Evolutionary conservation across 176 grass and related monocot species (phyloP), one percentile per base, ranked within the genome.

Genomic region (Juncus effusus): DNA sequence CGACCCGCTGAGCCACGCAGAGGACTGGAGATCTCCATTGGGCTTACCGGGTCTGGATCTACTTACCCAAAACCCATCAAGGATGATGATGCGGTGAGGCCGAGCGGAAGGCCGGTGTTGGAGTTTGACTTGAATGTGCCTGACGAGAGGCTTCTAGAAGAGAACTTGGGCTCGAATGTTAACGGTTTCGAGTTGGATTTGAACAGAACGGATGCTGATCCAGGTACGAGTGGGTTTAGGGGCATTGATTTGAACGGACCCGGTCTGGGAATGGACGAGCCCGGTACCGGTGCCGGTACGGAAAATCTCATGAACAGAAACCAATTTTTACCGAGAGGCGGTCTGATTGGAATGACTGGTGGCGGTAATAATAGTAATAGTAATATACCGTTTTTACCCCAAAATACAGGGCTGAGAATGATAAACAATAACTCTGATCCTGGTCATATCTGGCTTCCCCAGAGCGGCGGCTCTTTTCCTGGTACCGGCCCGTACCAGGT

Each of bases 1-100:
- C 90, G 90, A 16, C 90, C 82, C 56, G 90, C 90, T 6, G 90
- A 95, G 75, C 90, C 90, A 0, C 78, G 90, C 16, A 95, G 85
- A 65, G 57, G 36, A 76, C 40, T 81, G 38, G 85, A 89, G 65
- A 65, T 76, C 55, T 60, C 77, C 35, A 10, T 78, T 36, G 44
- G 44, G 9, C 44, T 47, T 47, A 47, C 44, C 44, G 44, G 44
- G 44, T 47, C 44, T 9, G 44, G 44, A 9, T 63, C 56, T 7
- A 44, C 64, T 75, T 59, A 59, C 72, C 79, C 62, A 19, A 44
- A 42, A 15, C 51, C 38, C 11, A 19, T 63, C 61, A 28, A 28
- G 19, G 19, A 28, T 28, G 65, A 78, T 71, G 73, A 70, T 80
- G 79, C 63, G 70, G 40, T 36, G 9, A 72, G 74, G 61, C 85